A percentile compares a stretch with the other conserved stretches of the same genome.
phyloP scores from a whole-genome alignment of 148 eudicot species.

The Arctostaphylos glauca region DNA sequence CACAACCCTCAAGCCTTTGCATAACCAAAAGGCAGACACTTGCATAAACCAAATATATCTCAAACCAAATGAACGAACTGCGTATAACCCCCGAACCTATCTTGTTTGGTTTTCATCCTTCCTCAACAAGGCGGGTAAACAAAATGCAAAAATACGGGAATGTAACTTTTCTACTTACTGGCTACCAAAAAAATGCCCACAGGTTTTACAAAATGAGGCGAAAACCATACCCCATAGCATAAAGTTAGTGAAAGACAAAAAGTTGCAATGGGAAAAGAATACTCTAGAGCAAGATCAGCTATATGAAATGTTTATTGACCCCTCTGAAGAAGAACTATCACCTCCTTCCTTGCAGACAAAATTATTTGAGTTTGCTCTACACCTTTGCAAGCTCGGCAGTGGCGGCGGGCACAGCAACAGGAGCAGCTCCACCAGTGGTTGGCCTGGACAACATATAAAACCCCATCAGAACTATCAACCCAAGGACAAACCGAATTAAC shows the following conservation, averaged over 20 bases:
- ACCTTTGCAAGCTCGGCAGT: constrained; percentile 46
- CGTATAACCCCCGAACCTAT: constrained; percentile 7
- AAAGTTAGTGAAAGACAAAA: neutral
- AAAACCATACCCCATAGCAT: constrained; percentile 6
- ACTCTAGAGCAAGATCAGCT: constrained; percentile 10
- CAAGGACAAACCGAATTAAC: neutral
- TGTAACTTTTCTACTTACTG: neutral
- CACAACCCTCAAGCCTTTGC: neutral
- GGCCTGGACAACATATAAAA: constrained; percentile 45
- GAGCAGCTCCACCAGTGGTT: constrained; percentile 76
- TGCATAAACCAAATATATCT: constrained; percentile 3
- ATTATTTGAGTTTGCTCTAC: constrained; percentile 13
- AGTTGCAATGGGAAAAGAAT: neutral
- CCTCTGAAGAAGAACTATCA: neutral
- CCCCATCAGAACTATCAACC: neutral
- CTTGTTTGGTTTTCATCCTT: neutral
- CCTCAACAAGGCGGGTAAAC: neutral
- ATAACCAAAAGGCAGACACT: neutral
- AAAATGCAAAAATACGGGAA: neutral
- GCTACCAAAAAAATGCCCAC: neutral
- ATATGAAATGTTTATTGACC: constrained; percentile 15
- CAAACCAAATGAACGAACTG: neutral
- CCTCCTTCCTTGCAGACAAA: neutral
- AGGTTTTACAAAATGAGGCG: neutral
- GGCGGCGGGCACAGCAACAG: constrained; percentile 49